phyloP scores from a whole-genome alignment of 164 flowering plant species.

The Stephania japonica region DNA sequence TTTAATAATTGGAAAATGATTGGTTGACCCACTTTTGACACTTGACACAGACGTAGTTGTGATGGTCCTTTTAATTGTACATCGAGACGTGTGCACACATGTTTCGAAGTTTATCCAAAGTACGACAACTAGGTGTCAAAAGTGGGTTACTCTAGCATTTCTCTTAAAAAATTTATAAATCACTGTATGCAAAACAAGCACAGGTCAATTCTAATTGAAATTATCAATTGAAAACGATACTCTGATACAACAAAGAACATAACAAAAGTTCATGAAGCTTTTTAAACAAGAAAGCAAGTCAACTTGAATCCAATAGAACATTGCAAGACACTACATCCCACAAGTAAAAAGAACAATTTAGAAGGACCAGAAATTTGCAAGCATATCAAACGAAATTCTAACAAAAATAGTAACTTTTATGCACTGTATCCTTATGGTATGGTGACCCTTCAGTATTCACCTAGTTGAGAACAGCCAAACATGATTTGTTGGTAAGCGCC shows the following conservation, averaged over 20 bases:
- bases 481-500: conserved; percentile 96
- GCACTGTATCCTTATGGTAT: neutral
- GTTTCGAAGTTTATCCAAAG: too few relatives aligned
- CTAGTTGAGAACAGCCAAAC: conserved; percentile 93
- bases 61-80: too few relatives aligned
- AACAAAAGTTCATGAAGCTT: neutral
- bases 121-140: too few relatives aligned
- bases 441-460: conserved; percentile 28
- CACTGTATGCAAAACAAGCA: neutral
- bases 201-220: neutral
- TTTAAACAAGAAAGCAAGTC: neutral
- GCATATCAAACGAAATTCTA: neutral
- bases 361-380: neutral
- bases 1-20: neutral
- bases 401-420: neutral
- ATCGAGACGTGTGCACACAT: too few relatives aligned
- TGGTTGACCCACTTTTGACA: too few relatives aligned
- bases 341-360: neutral
- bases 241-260: neutral
- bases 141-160: too few relatives aligned
- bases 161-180: neutral
- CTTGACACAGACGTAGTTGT: too few relatives aligned
- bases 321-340: neutral
- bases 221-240: neutral
- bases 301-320: neutral